These are phyloP conservation scores for Ganoderma leucocontextum DNA, from an alignment of 1,284 basidiomycete species.

Conservation along the genomic window DNA sequence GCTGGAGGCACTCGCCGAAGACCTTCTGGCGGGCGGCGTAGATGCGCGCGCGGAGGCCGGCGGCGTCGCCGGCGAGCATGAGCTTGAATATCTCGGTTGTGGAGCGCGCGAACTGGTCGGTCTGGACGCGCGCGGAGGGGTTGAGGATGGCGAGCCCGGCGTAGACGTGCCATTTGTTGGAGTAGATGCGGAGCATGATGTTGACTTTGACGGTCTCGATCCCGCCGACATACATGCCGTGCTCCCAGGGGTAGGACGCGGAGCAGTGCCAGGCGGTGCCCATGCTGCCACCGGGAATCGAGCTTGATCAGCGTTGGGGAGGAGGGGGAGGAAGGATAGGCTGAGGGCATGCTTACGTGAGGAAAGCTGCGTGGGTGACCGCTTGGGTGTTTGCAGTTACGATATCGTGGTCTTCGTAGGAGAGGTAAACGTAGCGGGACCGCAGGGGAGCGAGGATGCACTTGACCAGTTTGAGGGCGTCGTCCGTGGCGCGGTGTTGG, in stretches of 20 bases:
- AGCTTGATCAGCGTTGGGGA: conserved; percentile 6
- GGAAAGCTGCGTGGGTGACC: conserved; percentile 96
- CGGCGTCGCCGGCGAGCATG: conserved; percentile 86
- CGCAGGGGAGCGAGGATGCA: conserved; percentile 84
- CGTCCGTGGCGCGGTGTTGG: conserved; percentile 83
- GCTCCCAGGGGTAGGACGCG: conserved; percentile 93
- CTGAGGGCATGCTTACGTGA: conserved; percentile 66
- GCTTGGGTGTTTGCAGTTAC: conserved; percentile 99
- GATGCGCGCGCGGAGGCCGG: conserved; percentile 75
- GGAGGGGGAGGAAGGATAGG: not conserved
- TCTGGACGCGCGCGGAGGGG: conserved; percentile 90
- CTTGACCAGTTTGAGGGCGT: conserved; percentile 83
- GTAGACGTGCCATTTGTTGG: conserved; percentile 99
- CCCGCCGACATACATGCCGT: conserved; percentile 93
- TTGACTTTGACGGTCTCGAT: conserved; percentile 99
- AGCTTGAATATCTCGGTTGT: conserved; percentile 94
- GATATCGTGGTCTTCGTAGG: conserved; percentile 95
- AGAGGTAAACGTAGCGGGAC: conserved; percentile 90
- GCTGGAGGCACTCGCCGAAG: conserved; percentile 59
- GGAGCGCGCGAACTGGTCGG: conserved; percentile 89
- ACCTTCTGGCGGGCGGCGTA: conserved; percentile 82
- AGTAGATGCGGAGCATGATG: conserved; percentile 95
- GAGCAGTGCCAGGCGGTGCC: conserved; percentile 93
- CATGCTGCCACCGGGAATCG: conserved; percentile 71
- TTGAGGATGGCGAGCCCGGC: conserved; percentile 97